A percentile compares a stretch with the other conserved stretches of the same genome.
These are phyloP conservation scores for Tolypocladium paradoxum DNA, from an alignment of 2,329 filamentous ascomycete species.

Conservation along the genomic window DNA sequence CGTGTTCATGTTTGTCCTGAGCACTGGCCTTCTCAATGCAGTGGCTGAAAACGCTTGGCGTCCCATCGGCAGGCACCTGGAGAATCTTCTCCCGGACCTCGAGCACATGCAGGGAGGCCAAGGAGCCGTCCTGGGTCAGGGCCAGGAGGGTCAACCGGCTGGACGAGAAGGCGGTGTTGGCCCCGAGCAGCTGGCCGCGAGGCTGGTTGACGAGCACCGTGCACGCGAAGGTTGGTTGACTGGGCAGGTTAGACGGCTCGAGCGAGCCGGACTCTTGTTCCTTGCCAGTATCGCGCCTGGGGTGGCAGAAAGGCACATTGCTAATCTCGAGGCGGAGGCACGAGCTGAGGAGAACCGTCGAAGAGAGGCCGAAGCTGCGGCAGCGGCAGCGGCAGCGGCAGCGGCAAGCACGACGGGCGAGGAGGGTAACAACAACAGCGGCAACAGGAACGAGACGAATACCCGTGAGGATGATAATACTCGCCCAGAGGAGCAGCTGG, in stretches of 20 bases:
- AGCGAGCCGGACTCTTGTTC: slow-evolving; percentile 52
- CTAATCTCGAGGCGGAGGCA: slow-evolving; percentile 42
- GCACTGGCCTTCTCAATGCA: slow-evolving; percentile 47
- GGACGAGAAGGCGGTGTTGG: slow-evolving; percentile 23
- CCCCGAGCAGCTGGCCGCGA: slow-evolving; percentile 41
- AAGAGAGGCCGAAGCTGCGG: slow-evolving; percentile 30
- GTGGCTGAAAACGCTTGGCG: slow-evolving; percentile 43
- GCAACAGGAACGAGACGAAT: background rate
- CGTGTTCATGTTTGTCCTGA: slow-evolving; percentile 44
- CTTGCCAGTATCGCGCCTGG: slow-evolving; percentile 56
- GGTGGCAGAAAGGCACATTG: slow-evolving; percentile 55
- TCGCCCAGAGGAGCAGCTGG: slow-evolving; percentile 1
- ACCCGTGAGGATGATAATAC: background rate
- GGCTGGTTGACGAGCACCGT: slow-evolving; percentile 34
- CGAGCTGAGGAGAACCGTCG: slow-evolving; percentile 30
- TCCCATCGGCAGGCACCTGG: slow-evolving; percentile 47
- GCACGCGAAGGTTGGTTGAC: slow-evolving; percentile 20
- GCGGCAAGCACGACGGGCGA: slow-evolving; percentile 14
- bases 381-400: slow-evolving; percentile 22
- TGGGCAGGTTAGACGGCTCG: slow-evolving; percentile 38
- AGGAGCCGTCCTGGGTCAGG: slow-evolving; percentile 5
- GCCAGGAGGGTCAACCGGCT: slow-evolving; percentile 15
- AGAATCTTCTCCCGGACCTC: slow-evolving; percentile 43
- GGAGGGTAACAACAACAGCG: slow-evolving; percentile 7
- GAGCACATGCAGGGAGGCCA: slow-evolving; percentile 24